phyloP scores from a whole-genome alignment of 805 yeast genomes.

The Kluyveromyces dobzhanskii region DNA sequence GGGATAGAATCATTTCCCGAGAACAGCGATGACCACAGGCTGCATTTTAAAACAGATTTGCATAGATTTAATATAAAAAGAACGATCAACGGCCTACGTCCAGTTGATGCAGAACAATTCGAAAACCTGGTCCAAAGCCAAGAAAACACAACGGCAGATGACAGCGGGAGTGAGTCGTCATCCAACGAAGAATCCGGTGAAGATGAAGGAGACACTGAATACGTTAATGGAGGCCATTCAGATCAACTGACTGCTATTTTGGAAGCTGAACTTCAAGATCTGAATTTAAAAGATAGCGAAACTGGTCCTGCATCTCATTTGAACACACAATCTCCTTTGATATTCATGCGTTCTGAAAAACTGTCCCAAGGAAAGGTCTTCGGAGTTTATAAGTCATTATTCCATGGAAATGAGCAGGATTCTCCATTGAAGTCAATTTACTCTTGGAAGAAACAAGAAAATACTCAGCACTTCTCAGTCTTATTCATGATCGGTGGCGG shows the following conservation, averaged over 20 bases:
- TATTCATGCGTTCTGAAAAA: slow-evolving; percentile 45
- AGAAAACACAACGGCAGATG: slow-evolving; percentile 18
- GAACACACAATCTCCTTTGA: slow-evolving; percentile 63
- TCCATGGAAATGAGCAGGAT: slow-evolving; percentile 35
- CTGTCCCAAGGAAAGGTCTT: slow-evolving; percentile 42
- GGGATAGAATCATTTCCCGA: slow-evolving; percentile 8
- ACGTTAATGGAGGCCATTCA: slow-evolving; percentile 19
- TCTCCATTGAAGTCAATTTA: slow-evolving; percentile 45
- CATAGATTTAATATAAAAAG: slow-evolving; percentile 56
- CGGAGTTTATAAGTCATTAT: slow-evolving; percentile 60
- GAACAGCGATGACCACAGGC: slow-evolving; percentile 18
- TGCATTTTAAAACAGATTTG: slow-evolving; percentile 50
- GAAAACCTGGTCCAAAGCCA: slow-evolving; percentile 32
- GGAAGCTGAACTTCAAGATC: slow-evolving; percentile 16
- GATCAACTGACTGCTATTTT: slow-evolving; percentile 21
- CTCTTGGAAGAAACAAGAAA: slow-evolving; percentile 26
- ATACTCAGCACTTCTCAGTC: slow-evolving; percentile 46
- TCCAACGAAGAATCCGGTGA: slow-evolving; percentile 23
- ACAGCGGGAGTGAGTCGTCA: slow-evolving; percentile 55
- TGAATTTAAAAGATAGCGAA: slow-evolving; percentile 16
- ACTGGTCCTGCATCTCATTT: slow-evolving; percentile 36
- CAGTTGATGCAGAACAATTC: slow-evolving; percentile 50
- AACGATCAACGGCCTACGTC: slow-evolving; percentile 34
- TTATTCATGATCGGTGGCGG: slow-evolving; percentile 95
- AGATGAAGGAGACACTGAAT: slow-evolving; percentile 27